Percentiles rank a stretch among this genome's conserved stretches.
phyloP scores from a whole-genome alignment of 345 rosid species.

The Raphanus sativus region DNA sequence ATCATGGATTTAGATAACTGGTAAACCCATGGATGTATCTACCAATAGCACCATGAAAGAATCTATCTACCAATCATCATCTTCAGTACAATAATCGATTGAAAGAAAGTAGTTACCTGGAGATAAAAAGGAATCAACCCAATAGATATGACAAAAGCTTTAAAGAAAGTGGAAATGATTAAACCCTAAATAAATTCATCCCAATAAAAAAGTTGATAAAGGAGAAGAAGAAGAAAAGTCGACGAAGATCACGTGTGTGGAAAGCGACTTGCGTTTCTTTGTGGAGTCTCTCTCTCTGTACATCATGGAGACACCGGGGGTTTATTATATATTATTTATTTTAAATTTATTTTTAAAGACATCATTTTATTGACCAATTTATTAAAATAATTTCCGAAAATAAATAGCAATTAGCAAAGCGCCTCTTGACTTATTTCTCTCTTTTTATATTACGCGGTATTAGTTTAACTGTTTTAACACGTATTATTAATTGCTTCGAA shows the following conservation, averaged over 20 bases:
- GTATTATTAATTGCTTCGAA: slow-evolving; percentile 21
- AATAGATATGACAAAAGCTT: not conserved
- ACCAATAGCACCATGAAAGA: not conserved
- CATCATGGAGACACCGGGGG: slow-evolving; percentile 17
- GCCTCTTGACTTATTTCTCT: slow-evolving; percentile 26
- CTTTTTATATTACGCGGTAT: slow-evolving; percentile 26
- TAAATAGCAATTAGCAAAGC: slow-evolving; percentile 27
- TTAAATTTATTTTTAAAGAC: not conserved
- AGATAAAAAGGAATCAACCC: not conserved
- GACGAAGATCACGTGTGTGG: slow-evolving; percentile 39
- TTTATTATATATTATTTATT: not conserved
- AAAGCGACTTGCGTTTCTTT: slow-evolving; percentile 41
- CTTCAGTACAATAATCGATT: not conserved
- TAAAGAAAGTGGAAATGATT: no score
- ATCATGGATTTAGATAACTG: no score
- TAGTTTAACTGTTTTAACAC: slow-evolving; percentile 12
- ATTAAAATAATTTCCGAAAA: not conserved
- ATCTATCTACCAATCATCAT: not conserved
- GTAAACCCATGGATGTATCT: slow-evolving; percentile 13
- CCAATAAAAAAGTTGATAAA: not conserved
- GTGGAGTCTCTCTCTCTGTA: slow-evolving; percentile 36
- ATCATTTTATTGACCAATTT: slow-evolving; percentile 13
- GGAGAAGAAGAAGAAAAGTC: slow-evolving; percentile 36
- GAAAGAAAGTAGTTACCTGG: slow-evolving; percentile 14
- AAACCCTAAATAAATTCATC: slow-evolving; percentile 23